Conservation (phyloP, 2,329 filamentous ascomycete species). For the Pseudopithomyces chartarum region DNA sequence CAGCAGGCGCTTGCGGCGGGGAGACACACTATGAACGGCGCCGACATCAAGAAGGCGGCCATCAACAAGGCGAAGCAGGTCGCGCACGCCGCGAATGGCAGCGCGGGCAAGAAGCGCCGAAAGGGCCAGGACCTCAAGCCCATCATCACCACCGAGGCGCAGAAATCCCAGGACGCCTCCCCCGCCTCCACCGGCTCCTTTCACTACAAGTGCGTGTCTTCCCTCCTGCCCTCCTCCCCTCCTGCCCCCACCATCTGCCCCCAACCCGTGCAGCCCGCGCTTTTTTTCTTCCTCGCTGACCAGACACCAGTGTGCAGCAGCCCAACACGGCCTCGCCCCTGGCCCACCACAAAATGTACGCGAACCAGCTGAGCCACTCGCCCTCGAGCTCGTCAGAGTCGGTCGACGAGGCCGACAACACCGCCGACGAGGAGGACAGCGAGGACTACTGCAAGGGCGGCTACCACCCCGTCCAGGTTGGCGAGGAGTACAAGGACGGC, state of each 20-base stretch:
- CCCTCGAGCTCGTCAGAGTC: conserved; percentile 77
- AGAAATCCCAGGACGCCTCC: conserved; percentile 53
- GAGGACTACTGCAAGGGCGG: conserved; percentile 99
- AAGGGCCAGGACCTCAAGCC: conserved; percentile 72
- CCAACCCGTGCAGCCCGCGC: conserved; percentile 5
- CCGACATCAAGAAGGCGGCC: conserved; percentile 67
- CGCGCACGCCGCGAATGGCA: conserved; percentile 61
- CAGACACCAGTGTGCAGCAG: conserved; percentile 40
- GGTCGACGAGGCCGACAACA: conserved; percentile 85
- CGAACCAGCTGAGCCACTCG: conserved; percentile 69
- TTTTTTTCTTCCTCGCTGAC: conserved; percentile 24
- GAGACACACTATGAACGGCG: conserved; percentile 63
- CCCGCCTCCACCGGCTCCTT: conserved; percentile 43
- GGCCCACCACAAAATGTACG: conserved; percentile 54
- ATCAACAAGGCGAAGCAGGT: conserved; percentile 71
- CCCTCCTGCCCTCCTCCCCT: not conserved
- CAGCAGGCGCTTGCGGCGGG: conserved; percentile 30
- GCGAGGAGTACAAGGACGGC: conserved; percentile 96
- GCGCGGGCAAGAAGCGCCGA: conserved; percentile 72
- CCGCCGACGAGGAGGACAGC: conserved; percentile 96
- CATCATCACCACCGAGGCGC: conserved; percentile 69
- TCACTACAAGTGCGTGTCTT: conserved; percentile 47
- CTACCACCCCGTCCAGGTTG: conserved; percentile 92
- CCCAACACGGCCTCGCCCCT: conserved; percentile 56
- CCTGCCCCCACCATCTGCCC: not conserved